Conservation (phyloP, 257 asterid genomes). For the Nicotiana otophora region DNA sequence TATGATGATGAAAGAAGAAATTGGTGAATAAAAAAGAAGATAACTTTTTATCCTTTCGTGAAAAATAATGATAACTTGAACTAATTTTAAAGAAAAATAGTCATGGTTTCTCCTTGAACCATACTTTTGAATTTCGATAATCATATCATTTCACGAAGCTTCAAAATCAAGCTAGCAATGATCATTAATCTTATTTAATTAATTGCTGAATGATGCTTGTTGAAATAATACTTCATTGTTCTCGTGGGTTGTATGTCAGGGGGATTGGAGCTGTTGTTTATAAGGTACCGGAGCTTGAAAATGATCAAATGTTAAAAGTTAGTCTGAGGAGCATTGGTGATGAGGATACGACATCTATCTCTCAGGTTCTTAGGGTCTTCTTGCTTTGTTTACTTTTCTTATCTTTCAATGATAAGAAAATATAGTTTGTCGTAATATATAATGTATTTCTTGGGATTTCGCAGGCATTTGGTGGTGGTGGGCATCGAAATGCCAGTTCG, state of each 20-base stretch:
- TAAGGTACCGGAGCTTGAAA: constrained; percentile 69
- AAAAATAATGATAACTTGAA: neutral
- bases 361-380: constrained; percentile 40
- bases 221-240: neutral
- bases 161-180: neutral
- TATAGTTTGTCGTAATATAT: constrained; percentile 9
- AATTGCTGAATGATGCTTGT: neutral
- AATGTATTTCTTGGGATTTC: constrained; percentile 4
- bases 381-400: neutral
- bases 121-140: neutral
- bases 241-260: constrained; percentile 28
- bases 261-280: constrained; percentile 89
- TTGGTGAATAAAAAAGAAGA: neutral
- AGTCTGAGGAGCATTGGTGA: constrained; percentile 66
- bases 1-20: neutral
- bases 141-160: neutral
- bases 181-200: neutral
- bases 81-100: too few species aligned
- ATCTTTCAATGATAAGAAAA: neutral
- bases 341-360: constrained; percentile 81
- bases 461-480: constrained; percentile 81
- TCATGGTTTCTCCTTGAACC: neutral
- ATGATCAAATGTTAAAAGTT: constrained; percentile 52
- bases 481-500: constrained; percentile 80
- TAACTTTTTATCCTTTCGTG: neutral